Evolutionary conservation across 2,329 filamentous ascomycete genomes (phyloP), one percentile per base, ranked within the genome.

Genomic region (Colletotrichum coccodes): DNA sequence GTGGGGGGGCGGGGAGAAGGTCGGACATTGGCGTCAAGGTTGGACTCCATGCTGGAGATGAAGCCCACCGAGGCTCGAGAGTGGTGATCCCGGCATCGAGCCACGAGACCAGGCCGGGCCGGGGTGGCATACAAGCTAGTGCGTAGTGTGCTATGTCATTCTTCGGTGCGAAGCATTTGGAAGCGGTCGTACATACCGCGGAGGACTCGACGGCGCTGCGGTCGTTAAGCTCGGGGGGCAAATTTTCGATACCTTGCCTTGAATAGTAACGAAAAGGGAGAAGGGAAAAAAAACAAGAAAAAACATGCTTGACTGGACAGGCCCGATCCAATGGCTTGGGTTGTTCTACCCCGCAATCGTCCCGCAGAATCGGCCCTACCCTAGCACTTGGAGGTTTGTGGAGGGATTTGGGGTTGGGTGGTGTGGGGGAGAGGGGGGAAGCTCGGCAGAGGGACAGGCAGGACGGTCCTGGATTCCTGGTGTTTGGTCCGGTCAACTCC

Each of bases 301-400:
- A 30, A 26, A 23, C 30, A 23, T 52, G 11, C 28, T 30, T 23
- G 38, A 21, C 23, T 18, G n/a, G n/a, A 49, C 42, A 38, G 42
- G 42, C 23, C 57, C 32, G 60, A 30, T 26, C 61, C 65, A 65
- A 65, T 65, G 61, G 61, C n/a, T 42, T 49, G 65, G 65, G 52
- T 56, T 23, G 44, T 38, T 28, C 12, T 49, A 49, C 65, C 65
- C 65, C 65, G 65, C 65, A 60, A 34, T 60, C 47, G 61, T 49
- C 32, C 32, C 46, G 65, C 65, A 60, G 40, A 60, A 60, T 68
- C 61, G 65, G 65, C 61, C 65, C 54, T 68, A 47, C 56, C 54
- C 61, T 40, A 40, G 56, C 40, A 46, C 26, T 46, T 21, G 46
- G 47, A 60, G 23, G 21, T 46, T 44, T 68, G 61, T 60, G 63